Evolutionary conservation across 192 early-diverging fungal genomes (phyloP), one percentile per base, ranked within the genome.

Genomic region (Linderina pennispora): DNA sequence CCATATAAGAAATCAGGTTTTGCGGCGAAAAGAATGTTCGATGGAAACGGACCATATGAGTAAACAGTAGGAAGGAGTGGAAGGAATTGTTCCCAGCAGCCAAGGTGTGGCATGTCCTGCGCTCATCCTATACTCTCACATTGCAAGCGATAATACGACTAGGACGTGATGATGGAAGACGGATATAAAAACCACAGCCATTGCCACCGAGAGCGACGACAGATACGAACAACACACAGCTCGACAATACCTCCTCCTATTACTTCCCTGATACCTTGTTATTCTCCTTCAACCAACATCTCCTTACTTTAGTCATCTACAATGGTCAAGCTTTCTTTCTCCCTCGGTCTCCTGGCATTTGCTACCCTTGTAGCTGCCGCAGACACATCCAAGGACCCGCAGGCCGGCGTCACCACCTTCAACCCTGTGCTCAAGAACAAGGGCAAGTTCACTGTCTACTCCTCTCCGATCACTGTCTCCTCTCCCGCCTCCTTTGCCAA

Each of bases 341-440:
- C 28, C 28, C 28, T 31, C 28, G 28, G 28, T 11, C 28, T 31
- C 28, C 28, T 31, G 5, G 28, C 28, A n/a, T n/a, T n/a, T 11
- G 28, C 28, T 11, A 8, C 28, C 28, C 5, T 31, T 31, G 28
- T 11, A 5, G 5, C 28, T 31, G 28, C 11, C 28, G 11, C 6
- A 5, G 28, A 5, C 28, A 8, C 11, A 5, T 8, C 28, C 28
- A 31, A 31, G 28, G 28, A 31, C 28, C 28, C 5, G 28, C 28
- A 31, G 28, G 28, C 28, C 28, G 28, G 28, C 28, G 28, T 59
- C 20, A 60, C 46, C 34, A 50, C 44, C 24, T 60, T 60, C 35
- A 43, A 44, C 3, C 58, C 58, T 2, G 15, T 21, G 14, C 58
- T 60, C 13, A 47, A 47, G 44, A 24, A 20, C 36, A n/a, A 22